Evolutionary conservation across 768 basidiomycete genomes (phyloP).

Genomic region (Amanita pallidorosea): DNA sequence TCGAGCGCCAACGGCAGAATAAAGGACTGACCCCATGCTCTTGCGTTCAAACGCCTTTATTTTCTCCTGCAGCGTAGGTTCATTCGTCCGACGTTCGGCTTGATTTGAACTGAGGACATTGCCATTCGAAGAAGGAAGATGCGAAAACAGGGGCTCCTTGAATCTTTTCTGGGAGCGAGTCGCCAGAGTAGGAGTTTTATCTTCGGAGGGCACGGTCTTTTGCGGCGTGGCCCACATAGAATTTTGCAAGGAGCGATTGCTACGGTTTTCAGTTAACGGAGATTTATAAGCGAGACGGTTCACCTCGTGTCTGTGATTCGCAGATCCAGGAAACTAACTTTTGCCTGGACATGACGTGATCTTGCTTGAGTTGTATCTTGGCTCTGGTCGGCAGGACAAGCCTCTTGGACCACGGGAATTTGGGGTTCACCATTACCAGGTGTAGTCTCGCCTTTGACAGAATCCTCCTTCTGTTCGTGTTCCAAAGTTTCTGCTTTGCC

Average conservation of each 20-base stretch:
- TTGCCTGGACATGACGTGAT: neutral
- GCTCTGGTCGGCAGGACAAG: neutral
- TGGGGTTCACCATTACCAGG: neutral
- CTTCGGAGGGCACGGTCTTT: neutral
- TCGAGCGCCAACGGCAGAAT: neutral
- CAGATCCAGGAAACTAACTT: slow-evolving; percentile 2
- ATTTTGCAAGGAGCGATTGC: slow-evolving; percentile 5
- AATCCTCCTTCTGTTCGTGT: neutral
- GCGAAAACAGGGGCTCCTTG: neutral
- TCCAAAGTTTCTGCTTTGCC: neutral
- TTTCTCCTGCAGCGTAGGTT: neutral
- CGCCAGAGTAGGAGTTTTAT: slow-evolving; percentile 1
- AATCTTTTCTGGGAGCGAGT: neutral
- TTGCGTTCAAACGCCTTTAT: slow-evolving; percentile 5
- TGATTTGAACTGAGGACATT: slow-evolving; percentile 2
- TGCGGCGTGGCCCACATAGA: slow-evolving; percentile 6
- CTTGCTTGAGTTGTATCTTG: neutral
- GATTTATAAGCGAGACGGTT: neutral
- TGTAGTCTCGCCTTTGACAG: neutral
- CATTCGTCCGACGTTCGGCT: neutral
- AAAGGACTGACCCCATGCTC: slow-evolving; percentile 4
- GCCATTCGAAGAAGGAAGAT: too few relatives aligned
- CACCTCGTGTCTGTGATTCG: slow-evolving; percentile 3
- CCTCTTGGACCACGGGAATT: neutral
- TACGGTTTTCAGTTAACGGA: neutral